Base-by-base conservation (phyloP, 768 basidiomycete genomes). In the Sistotremastrum niveocremeum region DNA sequence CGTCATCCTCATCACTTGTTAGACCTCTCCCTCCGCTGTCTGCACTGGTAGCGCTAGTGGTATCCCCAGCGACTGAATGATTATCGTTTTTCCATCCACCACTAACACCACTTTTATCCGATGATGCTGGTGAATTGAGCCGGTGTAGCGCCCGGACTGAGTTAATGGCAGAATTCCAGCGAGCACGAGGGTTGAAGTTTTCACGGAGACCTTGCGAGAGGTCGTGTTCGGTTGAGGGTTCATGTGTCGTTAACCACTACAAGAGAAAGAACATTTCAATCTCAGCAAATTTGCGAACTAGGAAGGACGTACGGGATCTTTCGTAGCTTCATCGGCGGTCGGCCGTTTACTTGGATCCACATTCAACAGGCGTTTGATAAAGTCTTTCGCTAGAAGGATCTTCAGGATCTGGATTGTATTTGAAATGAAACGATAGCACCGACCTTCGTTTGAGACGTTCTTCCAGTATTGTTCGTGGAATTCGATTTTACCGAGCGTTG, bases 381-480 rank as follows among this genome's bases (percentile, higher is more conserved):
- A 97, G 30, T 72, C 64, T 58, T 94, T 97, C 7, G 90, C 93
- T 89, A 51, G 8, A 9, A 49, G 6, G 7, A 29, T 47, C 3
- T 33, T 50, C 43, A 41, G 30, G 6, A 30, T 29, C 41, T 42
- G 45, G 12, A 8, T 41, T 29, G 28, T 42, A 42, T 9, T 8
- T 7, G 30, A 33, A n/a, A 35, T 31, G 33, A 4, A 10, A n/a
- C 10, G 39, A 9, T 29, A 28, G 20, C 8, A 57, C 65, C 34
- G 38, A 84, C 88, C 88, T 64, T 81, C 73, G 2, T 67, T 57
- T 2, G 85, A 87, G 36, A 94, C 75, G 49, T 94, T 95, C 62
- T 77, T 76, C 95, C 95, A 99, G 51, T 91, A 99, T 34, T 79
- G 72, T 31, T 91, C 86, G 52, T 97, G 94, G 60, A 99, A 98